A percentile compares a stretch with the other conserved stretches of the same genome.
Evolutionary conservation across 2,329 filamentous ascomycete species (phyloP).

Genomic region (Rutstroemia sydowiana): DNA sequence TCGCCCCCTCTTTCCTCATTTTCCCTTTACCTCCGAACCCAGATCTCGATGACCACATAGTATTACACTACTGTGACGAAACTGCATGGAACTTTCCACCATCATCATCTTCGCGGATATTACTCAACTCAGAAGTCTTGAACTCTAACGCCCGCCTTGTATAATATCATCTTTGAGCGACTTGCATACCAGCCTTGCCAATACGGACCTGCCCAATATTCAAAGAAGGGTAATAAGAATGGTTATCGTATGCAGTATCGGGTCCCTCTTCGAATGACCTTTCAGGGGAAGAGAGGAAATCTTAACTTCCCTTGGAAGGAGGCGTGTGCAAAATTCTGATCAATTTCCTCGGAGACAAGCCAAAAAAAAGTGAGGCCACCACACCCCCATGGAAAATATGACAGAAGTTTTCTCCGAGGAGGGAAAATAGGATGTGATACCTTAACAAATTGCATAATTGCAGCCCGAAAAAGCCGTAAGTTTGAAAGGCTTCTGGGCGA

Average conservation of each 20-base stretch:
- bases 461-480: constrained; percentile 16
- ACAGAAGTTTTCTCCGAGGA: constrained; percentile 6
- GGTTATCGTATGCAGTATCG: constrained; percentile 2
- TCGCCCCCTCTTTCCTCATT: constrained; percentile 1
- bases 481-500: constrained; percentile 3
- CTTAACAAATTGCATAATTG: constrained; percentile 17
- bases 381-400: constrained; percentile 5
- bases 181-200: constrained; percentile 4
- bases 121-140: background rate
- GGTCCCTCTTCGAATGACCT: constrained; percentile 5
- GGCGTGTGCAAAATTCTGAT: background rate
- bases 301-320: background rate
- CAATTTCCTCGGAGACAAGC: background rate
- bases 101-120: background rate
- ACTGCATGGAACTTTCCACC: constrained; percentile 4
- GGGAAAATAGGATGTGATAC: constrained; percentile 18
- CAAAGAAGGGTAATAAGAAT: background rate
- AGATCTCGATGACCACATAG: constrained; percentile 9
- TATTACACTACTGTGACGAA: constrained; percentile 6
- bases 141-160: background rate
- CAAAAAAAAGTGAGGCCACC: constrained; percentile 4
- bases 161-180: background rate
- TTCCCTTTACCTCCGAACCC: background rate
- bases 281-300: constrained; percentile 1
- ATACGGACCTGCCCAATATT: background rate